Evolutionary conservation across 345 rosid genomes (phyloP).

Genomic region (Acer campestre): DNA sequence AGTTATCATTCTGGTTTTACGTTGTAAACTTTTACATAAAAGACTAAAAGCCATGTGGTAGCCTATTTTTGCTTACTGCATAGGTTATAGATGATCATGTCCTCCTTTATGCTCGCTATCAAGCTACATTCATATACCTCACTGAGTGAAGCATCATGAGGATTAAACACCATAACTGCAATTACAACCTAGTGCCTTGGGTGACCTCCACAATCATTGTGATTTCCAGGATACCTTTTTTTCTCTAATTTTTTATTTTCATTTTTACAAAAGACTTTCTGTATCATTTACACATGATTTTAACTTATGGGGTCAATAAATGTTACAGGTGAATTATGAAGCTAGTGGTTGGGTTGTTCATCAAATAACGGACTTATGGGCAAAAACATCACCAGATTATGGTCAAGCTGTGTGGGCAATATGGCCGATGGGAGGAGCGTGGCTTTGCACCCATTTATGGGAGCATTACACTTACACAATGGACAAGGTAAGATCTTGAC

Average conservation of each 20-base stretch:
- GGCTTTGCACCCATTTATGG: constrained; percentile 97
- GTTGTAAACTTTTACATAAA: neutral
- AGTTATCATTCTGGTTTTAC: neutral
- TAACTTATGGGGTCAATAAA: neutral
- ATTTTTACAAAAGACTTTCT: neutral
- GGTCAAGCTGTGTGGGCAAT: constrained; percentile 85
- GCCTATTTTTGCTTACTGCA: neutral
- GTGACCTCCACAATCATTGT: neutral
- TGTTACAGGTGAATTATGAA: constrained; percentile 79
- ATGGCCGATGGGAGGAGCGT: constrained; percentile 99
- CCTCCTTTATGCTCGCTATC: neutral
- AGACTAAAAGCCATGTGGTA: too few species aligned
- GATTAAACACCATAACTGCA: neutral
- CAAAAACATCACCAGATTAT: constrained; percentile 76
- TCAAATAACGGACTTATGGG: constrained; percentile 92
- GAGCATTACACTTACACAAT: constrained; percentile 82
- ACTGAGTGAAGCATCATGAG: neutral
- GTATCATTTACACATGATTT: neutral
- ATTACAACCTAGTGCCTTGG: constrained; percentile 1
- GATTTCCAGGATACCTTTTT: neutral
- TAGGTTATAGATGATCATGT: neutral
- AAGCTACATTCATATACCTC: neutral
- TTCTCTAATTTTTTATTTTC: neutral
- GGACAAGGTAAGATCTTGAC: constrained; percentile 68
- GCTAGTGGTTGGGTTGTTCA: constrained; percentile 90